These are phyloP conservation scores for Xylariomycetidae sp. DNA, from an alignment of 2,329 filamentous ascomycete genomes.

Conservation along the genomic window DNA sequence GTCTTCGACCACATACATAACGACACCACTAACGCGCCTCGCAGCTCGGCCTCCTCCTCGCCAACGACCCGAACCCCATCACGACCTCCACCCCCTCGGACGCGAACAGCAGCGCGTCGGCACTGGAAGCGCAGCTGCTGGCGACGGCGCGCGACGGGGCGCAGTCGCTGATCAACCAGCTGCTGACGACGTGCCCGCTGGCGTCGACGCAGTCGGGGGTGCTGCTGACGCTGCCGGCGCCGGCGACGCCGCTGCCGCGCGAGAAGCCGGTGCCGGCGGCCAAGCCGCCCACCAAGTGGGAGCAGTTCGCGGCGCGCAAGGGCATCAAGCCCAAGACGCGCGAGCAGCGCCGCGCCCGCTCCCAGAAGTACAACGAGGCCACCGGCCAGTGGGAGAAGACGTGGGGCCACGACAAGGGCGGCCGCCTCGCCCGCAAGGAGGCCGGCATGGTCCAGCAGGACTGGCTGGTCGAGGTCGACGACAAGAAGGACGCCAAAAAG, in stretches of 20 bases:
- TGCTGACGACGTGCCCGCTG: conserved; percentile 82
- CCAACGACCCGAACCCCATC: conserved; percentile 76
- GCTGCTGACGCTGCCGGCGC: conserved; percentile 68
- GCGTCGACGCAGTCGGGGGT: conserved; percentile 64
- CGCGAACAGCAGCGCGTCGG: conserved; percentile 38
- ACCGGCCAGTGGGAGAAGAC: conserved; percentile 85
- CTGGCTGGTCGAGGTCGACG: conserved; percentile 89
- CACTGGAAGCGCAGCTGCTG: conserved; percentile 63
- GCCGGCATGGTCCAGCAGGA: conserved; percentile 61
- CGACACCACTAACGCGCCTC: too few species aligned
- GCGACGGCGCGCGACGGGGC: conserved; percentile 79
- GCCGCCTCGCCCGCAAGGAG: conserved; percentile 72
- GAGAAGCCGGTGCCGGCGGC: conserved; percentile 84
- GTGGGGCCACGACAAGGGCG: conserved; percentile 66
- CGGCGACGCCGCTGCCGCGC: conserved; percentile 68
- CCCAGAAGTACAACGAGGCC: conserved; percentile 78
- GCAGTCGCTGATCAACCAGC: conserved; percentile 79
- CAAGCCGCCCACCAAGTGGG: conserved; percentile 87
- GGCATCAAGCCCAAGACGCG: conserved; percentile 86
- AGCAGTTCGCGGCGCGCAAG: conserved; percentile 93
- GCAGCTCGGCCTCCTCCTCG: conserved; percentile 69
- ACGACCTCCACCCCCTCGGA: conserved; percentile 36
- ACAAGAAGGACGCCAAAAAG: conserved; percentile 42
- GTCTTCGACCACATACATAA: not conserved
- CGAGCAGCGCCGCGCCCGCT: conserved; percentile 61